Base-by-base conservation (phyloP, 2,329 filamentous ascomycete genomes). In the Diplocarpon rosae region DNA sequence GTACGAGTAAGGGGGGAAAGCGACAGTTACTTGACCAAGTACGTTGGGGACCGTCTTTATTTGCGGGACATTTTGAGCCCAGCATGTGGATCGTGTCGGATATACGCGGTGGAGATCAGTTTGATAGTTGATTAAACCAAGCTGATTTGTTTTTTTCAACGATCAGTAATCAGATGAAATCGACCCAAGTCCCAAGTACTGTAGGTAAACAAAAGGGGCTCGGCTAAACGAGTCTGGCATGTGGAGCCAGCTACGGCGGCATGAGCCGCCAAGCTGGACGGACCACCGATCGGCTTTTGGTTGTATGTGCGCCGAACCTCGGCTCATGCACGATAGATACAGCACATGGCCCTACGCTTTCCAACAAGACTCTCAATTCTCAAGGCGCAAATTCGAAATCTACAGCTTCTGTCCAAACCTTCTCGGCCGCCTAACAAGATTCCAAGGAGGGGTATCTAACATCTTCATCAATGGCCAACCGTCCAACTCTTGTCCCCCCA, bases 401-500 rank as follows among this genome's bases (percentile, higher is more conserved):
- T 24, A 24, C 3, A 24, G 7, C 20, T 24, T 24, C 20, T 24
- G 20, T 24, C 20, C 7, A 24, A 24, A 7, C 3, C 3, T 24
- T 7, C 28, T 14, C 28, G 6, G 11, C 16, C 5, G 13, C 29
- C 10, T 37, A 27, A n/a, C n/a, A 14, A 27, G 17, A 17, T 32
- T n/a, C 20, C 11, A 17, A 29, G 15, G 17, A 33, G 24, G 34
- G 14, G 2, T 37, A n/a, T 15, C 24, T 36, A 12, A 40, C 16
- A 1, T 39, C 39, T 13, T 27, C 27, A 40, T 35, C 39, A 39
- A 62, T 62, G 60, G 43, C 53, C 24, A 53, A 60, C 28, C 61
- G 61, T 37, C 55, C 68, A 27, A 87, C 83, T 0, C 72, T 93
- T 43, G 78, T 95, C 52, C 76, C 78, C 58, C 82, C 86, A 40